Percentiles rank a stretch among this genome's conserved stretches.
phyloP scores from a whole-genome alignment of 768 basidiomycete genomes.

The Botryobasidium botryosum region DNA sequence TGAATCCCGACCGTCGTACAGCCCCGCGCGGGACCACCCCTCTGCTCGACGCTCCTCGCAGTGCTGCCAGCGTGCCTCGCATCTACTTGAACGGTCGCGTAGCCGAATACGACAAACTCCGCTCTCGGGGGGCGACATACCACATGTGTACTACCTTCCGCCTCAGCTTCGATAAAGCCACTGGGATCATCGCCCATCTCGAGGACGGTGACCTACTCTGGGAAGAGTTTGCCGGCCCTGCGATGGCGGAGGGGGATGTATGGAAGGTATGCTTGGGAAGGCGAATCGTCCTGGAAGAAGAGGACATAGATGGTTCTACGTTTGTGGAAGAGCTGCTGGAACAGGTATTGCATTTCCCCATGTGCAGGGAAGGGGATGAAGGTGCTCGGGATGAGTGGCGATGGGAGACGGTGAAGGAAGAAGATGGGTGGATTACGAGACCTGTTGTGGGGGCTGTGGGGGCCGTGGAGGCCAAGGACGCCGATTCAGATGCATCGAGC shows the following conservation, averaged over 20 bases:
- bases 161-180: not conserved
- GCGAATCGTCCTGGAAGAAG: not conserved
- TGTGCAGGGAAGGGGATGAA: too few species aligned
- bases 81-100: not conserved
- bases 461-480: too few species aligned
- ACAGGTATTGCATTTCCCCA: not conserved
- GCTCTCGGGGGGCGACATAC: not conserved
- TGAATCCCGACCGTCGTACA: not conserved
- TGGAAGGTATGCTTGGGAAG: constrained; percentile 2
- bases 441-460: too few species aligned
- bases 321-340: constrained; percentile 6
- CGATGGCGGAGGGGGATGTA: constrained; percentile 1
- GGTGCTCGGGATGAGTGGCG: too few species aligned
- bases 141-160: not conserved
- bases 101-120: not conserved
- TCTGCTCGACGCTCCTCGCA: not conserved
- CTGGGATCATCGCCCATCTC: not conserved
- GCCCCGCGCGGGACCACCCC: constrained; percentile 3
- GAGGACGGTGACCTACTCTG: constrained; percentile 1
- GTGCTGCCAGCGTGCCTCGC: not conserved
- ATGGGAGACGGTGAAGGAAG: not conserved
- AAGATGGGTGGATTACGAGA: not conserved
- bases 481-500: too few species aligned
- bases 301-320: constrained; percentile 3
- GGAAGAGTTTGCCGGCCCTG: not conserved